Base-by-base conservation (phyloP, 257 asterid genomes). In the Salvia hispanica region DNA sequence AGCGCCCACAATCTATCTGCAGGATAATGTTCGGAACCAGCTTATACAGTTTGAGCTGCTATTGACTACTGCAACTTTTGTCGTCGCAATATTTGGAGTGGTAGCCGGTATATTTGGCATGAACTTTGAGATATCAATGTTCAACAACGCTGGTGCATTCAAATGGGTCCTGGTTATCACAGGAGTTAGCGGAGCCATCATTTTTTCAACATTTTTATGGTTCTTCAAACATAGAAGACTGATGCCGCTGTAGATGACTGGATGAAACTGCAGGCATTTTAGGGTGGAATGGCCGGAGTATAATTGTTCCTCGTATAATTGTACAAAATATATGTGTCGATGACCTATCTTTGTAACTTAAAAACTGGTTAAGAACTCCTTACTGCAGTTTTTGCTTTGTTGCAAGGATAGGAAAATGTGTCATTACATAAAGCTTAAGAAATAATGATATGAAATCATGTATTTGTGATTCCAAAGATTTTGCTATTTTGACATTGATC, bases 11-110 rank as follows among this genome's bases (percentile, higher is more conserved):
- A 42, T 57, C 46, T 14, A 21, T 58, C 2, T 82, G 88, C 95
- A 91, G 99, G 99, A 94, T 77, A 94, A 90, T 9, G 99, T 91
- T 67, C 87, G 99, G 45, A 94, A 94, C 84, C 97, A 94, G 87
- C 96, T 91, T 68, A 88, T 94, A 64, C 99, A 90, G 79, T 94
- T 94, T 70, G 99, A 94, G 83, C 76, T 94, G 72, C 60, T 94
- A 44, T 81, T 94, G 59, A 94, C 99, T 12, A 94, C 99, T 14
- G 97, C 96, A 37, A 88, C 99, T 36, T 94, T 94, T 43, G 97
- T 90, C 31, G 97, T 94, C 10, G 93, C 99, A 31, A 88, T 91
- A 72, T 91, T 87, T 64, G 99, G 97, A 9, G 96, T 94, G 68
- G 99, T 94, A 16, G 97, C 99, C 3, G 99, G 99, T 47, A 77